Evolutionary conservation across 352 stramenopile species (phyloP), one percentile per base, ranked within the genome.

Genomic region (Globisporangium viniferum): DNA sequence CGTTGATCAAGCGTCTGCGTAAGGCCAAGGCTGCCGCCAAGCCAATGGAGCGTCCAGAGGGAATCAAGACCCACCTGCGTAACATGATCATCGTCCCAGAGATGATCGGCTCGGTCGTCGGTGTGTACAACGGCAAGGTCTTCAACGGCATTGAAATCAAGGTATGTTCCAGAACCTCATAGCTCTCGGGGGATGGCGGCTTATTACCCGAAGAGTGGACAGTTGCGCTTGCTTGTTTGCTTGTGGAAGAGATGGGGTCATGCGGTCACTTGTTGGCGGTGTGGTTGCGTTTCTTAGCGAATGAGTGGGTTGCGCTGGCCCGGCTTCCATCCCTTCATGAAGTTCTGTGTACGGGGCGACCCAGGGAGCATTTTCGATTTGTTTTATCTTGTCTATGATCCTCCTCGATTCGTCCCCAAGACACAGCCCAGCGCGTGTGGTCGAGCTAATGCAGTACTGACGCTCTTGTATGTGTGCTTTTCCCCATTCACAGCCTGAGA

Each of bases 21-120:
- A 99, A 99, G 86, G 97, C 97, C 73, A 99, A 99, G 96, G 98
- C 98, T 74, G 97, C 98, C 68, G 96, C 97, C 68, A 90, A 88
- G 70, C 91, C 95, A 59, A 92, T 98, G 72, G 98, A 99, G 87
- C 98, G 98, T 84, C 98, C 98, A 22, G 90, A 97, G 75, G 93
- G 95, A 74, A 98, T 99, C 81, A 99, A 99, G 94, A 99, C 98
- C 66, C 98, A 99, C 89, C 82, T 99, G 69, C 93, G 98, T 86
- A 99, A 99, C 90, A 99, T 99, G 98, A 99, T 99, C 80, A 99
- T 99, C 78, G 95, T 99, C 65, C 98, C 98, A 62, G 98, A 99
- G 88, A 99, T 99, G 98, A 99, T 99, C 82, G 98, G 98, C 79
- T 99, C 93, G 74, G 97, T 99, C 72, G 94, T 99, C 75, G 97